Base-by-base conservation (phyloP, 345 rosid genomes). In the Psidium guajava region DNA sequence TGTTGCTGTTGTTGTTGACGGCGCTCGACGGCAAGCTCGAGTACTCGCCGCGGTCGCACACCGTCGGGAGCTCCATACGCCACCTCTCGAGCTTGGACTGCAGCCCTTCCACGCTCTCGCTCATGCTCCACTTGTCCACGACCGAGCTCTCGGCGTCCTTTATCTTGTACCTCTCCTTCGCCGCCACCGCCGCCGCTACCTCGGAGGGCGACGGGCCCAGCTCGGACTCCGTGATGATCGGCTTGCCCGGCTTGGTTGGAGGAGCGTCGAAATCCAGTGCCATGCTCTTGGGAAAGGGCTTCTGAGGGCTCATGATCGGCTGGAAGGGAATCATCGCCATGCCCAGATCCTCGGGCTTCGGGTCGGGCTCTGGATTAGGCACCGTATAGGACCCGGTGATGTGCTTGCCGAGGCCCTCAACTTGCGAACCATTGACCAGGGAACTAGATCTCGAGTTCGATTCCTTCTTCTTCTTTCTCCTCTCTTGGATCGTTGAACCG, bases 171-270 rank as follows among this genome's bases (percentile, higher is more conserved):
- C 85, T 86, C 83, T 90, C 92, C 57, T 82, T 93, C 15, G 59
- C 89, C 25, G 93, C 92, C 87, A 94, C 82, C 2, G 83, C 91
- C 8, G 93, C 92, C 11, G 96, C 98, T 85, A 97, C 96, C 88
- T 95, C 99, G 4, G 98, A 97, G 1, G 98, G 92, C 2, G 98
- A 96, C 0, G 98, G 98, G 14, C 98, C 99, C 83, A 95, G 64
- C 36, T 97, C 98, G 0, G 98, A 94, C 57, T 93, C 94, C 0
- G 97, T 94, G 84, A 92, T 85, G 12, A 88, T 11, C 25, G 85
- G 87, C 40, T 86, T 25, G 27, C 88, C 89, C 6, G 86, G 90
- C 32, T 55, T 82, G 25, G 4, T 36, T 47, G 87, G 81, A 18
- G 85, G 74, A 22, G 86, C 32, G 36, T 53, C 87, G 24, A 87